phyloP scores from a whole-genome alignment of 2,329 filamentous ascomycete species.

The Nakataea oryzae region DNA sequence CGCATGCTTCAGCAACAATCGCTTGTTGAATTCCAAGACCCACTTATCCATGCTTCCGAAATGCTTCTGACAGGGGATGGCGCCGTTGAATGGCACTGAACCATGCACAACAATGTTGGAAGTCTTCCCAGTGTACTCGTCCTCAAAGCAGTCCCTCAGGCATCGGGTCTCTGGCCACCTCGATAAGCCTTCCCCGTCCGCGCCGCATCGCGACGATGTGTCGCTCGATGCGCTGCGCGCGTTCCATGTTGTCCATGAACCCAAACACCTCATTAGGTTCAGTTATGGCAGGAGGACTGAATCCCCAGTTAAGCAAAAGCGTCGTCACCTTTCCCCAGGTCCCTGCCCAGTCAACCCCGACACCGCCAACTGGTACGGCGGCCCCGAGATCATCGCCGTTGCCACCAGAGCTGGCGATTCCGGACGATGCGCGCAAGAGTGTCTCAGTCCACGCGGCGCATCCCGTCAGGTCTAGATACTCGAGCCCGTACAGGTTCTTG shows the following conservation, averaged over 20 bases:
- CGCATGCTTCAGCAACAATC: no score
- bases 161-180: constrained; percentile 7
- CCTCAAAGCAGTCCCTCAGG: no score
- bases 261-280: constrained; percentile 3
- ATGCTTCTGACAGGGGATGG: no score
- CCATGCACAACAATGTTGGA: no score
- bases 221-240: constrained; percentile 8
- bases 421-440: constrained; percentile 19
- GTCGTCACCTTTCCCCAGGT: constrained; percentile 13
- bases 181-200: constrained; percentile 12
- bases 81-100: no score
- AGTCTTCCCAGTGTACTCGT: no score
- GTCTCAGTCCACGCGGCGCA: constrained; percentile 45
- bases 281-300: neutral
- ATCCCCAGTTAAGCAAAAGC: constrained; percentile 9
- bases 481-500: constrained; percentile 42
- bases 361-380: constrained; percentile 23
- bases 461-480: constrained; percentile 51
- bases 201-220: constrained; percentile 10
- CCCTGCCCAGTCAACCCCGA: constrained; percentile 40
- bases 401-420: neutral
- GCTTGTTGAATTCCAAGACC: no score
- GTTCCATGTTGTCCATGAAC: constrained; percentile 5
- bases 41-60: no score
- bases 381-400: neutral